A percentile compares a stretch with the other conserved stretches of the same genome.
phyloP scores from a whole-genome alignment of 768 basidiomycete genomes.

The Tricholoma sp. region DNA sequence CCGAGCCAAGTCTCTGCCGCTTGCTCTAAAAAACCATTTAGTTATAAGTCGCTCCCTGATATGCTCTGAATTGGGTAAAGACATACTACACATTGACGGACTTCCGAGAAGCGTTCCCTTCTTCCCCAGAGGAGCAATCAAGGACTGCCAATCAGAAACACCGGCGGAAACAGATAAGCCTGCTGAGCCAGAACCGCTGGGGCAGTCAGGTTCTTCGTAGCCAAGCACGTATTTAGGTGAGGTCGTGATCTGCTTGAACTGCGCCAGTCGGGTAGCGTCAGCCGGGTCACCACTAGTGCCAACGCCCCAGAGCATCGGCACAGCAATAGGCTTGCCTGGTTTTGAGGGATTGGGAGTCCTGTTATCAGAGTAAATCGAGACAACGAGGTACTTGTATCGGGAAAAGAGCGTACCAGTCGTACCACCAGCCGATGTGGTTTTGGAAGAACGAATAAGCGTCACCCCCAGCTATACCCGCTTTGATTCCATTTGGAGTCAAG shows the following conservation, averaged over 20 bases:
- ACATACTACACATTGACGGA: constrained; percentile 47
- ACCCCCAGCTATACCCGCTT: constrained; percentile 43
- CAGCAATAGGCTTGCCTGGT: constrained; percentile 32
- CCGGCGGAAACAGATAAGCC: constrained; percentile 39
- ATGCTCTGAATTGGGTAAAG: neutral
- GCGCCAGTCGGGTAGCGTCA: constrained; percentile 32
- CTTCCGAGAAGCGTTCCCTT: constrained; percentile 38
- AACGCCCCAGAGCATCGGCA: constrained; percentile 46
- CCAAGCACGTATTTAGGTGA: constrained; percentile 37
- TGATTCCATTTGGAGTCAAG: constrained; percentile 38
- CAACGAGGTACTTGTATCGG: neutral
- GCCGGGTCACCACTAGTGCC: constrained; percentile 30
- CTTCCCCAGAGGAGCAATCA: constrained; percentile 36
- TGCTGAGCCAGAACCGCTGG: constrained; percentile 38
- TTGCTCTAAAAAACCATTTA: constrained; percentile 29
- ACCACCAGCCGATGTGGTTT: constrained; percentile 45
- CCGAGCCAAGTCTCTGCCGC: constrained; percentile 43
- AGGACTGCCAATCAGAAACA: constrained; percentile 32
- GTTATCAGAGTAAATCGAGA: neutral
- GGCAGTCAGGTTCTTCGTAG: constrained; percentile 45
- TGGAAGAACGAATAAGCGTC: constrained; percentile 35
- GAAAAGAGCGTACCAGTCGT: constrained; percentile 33
- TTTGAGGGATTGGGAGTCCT: constrained; percentile 38
- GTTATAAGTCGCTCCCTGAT: neutral
- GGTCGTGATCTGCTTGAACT: constrained; percentile 29